Evolutionary conservation across 805 yeast species (phyloP).

Genomic region (Wickerhamomyces hampshirensis): DNA sequence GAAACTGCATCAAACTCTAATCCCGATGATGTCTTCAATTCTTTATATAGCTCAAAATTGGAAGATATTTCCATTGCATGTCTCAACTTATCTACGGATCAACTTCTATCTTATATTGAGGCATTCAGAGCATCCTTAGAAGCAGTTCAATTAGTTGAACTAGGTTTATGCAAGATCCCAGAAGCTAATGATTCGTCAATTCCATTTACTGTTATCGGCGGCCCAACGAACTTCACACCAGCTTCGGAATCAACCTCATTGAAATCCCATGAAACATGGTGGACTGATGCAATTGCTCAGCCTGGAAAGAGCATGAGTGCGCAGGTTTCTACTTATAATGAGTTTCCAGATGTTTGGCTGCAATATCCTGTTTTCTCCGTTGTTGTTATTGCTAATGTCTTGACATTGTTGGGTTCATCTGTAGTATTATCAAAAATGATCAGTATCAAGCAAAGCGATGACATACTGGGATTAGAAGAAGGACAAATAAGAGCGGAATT

Average conservation of each 20-base stretch:
- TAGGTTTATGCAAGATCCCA: constrained; percentile 35
- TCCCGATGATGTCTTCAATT: constrained; percentile 26
- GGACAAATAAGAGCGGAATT: constrained; percentile 8
- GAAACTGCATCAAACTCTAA: constrained; percentile 22
- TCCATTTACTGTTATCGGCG: constrained; percentile 25
- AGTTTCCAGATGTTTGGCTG: constrained; percentile 35
- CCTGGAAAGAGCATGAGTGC: constrained; percentile 20
- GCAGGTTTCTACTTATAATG: constrained; percentile 14
- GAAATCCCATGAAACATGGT: constrained; percentile 22
- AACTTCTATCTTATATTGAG: constrained; percentile 29
- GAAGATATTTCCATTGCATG: constrained; percentile 17
- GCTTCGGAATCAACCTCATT: constrained; percentile 20
- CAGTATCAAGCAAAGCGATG: constrained; percentile 11
- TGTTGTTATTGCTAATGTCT: constrained; percentile 25
- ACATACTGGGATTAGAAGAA: constrained; percentile 2
- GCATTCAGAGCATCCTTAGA: constrained; percentile 29
- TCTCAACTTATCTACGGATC: constrained; percentile 13
- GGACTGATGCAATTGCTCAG: constrained; percentile 22
- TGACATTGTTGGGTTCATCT: constrained; percentile 30
- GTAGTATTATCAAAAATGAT: constrained; percentile 22
- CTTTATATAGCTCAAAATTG: constrained; percentile 20
- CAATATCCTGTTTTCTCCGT: constrained; percentile 33
- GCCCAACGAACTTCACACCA: constrained; percentile 26
- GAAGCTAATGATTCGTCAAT: constrained; percentile 15
- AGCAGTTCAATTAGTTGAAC: constrained; percentile 30